These are phyloP conservation scores for Chytriomyces confervae DNA, from an alignment of 192 early-diverging fungal species.

Conservation along the genomic window DNA sequence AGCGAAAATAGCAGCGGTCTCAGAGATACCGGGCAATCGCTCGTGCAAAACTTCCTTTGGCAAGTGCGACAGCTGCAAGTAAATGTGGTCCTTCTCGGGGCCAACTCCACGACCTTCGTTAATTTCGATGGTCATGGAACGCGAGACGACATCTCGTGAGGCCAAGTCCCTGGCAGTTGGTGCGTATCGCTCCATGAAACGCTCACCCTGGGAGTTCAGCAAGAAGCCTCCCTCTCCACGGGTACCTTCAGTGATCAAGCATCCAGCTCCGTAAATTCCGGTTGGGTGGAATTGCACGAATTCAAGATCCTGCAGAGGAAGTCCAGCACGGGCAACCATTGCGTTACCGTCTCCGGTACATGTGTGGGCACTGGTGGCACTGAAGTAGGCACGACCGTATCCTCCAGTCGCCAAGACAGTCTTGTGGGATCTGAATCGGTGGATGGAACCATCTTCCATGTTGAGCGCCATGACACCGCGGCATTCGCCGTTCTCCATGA, in stretches of 20 bases:
- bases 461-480: constrained; percentile 95
- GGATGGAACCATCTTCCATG: constrained; percentile 98
- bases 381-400: constrained; percentile 99
- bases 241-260: constrained; percentile 94
- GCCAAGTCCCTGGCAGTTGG: constrained; percentile 98
- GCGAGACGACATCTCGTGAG: constrained; percentile 98
- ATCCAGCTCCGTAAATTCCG: constrained; percentile 98
- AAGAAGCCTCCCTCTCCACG: constrained; percentile 98
- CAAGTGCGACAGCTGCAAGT: constrained; percentile 94
- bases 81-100: constrained; percentile 94
- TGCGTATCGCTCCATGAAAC: constrained; percentile 99
- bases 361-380: constrained; percentile 96
- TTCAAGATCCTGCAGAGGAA: constrained; percentile 98
- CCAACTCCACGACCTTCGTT: constrained; percentile 96
- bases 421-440: constrained; percentile 96
- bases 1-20: constrained; percentile 98
- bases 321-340: constrained; percentile 95
- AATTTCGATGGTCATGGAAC: constrained; percentile 98
- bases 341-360: constrained; percentile 99
- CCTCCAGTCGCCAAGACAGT: constrained; percentile 99
- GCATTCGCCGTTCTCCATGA: constrained; percentile 98
- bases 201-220: constrained; percentile 94
- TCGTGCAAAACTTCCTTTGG: constrained; percentile 83
- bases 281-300: constrained; percentile 99
- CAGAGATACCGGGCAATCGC: constrained; percentile 97